Evolutionary conservation across 306 rosid species (phyloP).

Genomic region (Medicago truncatula): DNA sequence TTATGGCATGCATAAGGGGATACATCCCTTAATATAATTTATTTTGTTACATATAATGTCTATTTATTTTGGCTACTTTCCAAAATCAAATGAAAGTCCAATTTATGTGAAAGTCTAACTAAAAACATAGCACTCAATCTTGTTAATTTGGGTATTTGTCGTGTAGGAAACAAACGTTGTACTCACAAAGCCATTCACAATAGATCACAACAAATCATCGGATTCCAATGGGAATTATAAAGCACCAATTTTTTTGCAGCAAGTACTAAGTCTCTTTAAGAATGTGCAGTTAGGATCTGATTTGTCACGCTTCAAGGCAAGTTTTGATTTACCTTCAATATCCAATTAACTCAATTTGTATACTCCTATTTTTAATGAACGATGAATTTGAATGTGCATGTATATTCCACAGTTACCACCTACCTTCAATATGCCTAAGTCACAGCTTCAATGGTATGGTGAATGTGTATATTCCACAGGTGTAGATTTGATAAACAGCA

Average conservation of each 20-base stretch:
- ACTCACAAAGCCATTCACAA: slow-evolving; percentile 61
- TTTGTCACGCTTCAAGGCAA: slow-evolving; percentile 62
- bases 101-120: background rate
- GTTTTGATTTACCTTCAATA: slow-evolving; percentile 22
- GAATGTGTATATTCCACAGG: slow-evolving; percentile 61
- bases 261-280: slow-evolving; percentile 60
- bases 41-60: too few species aligned
- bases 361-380: too few species aligned
- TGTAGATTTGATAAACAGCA: slow-evolving; percentile 55
- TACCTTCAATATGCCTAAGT: slow-evolving; percentile 73
- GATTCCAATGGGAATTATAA: slow-evolving; percentile 44
- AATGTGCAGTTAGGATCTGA: slow-evolving; percentile 73
- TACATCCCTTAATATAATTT: too few species aligned
- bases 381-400: background rate
- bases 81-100: too few species aligned
- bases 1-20: too few species aligned
- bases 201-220: slow-evolving; percentile 43
- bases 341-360: background rate
- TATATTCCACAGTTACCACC: slow-evolving; percentile 62
- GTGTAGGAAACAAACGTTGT: slow-evolving; percentile 40
- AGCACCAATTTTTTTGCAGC: slow-evolving; percentile 62
- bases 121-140: background rate
- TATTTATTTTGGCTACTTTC: too few species aligned
- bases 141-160: background rate
- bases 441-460: slow-evolving; percentile 75